A percentile compares a stretch with the other conserved stretches of the same genome.
These are phyloP conservation scores for Teunomyces lycoperdinae DNA, from an alignment of 805 yeast genomes.

Conservation along the genomic window DNA sequence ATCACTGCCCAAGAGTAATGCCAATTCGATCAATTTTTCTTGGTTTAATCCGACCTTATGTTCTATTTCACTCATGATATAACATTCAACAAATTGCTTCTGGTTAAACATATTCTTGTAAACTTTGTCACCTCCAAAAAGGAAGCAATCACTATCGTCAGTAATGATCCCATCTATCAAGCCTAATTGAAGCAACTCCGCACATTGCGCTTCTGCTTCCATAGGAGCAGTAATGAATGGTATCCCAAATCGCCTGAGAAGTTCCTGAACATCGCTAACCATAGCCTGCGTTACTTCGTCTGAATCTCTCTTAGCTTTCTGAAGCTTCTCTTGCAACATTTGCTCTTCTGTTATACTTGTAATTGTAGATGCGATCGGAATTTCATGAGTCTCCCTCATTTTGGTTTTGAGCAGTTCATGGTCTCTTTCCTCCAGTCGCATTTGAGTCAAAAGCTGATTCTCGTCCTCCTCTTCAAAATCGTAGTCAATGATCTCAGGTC, in stretches of 20 bases:
- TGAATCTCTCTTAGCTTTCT: conserved; percentile 76
- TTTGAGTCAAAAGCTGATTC: conserved; percentile 56
- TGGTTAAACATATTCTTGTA: conserved; percentile 95
- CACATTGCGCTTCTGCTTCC: conserved; percentile 99
- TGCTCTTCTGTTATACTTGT: conserved; percentile 46
- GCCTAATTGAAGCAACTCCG: conserved; percentile 61
- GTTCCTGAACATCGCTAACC: conserved; percentile 88
- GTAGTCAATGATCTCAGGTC: conserved; percentile 45
- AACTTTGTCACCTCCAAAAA: conserved; percentile 82
- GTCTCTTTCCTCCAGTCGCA: conserved; percentile 69
- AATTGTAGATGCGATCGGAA: conserved; percentile 17
- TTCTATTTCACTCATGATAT: conserved; percentile 56
- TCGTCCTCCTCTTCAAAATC: conserved; percentile 80
- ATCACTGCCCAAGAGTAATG: conserved; percentile 86
- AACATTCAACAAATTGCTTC: conserved; percentile 86
- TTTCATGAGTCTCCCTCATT: conserved; percentile 19
- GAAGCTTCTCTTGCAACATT: conserved; percentile 56
- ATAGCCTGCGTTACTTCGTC: conserved; percentile 86
- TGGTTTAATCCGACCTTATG: conserved; percentile 64
- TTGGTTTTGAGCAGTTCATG: conserved; percentile 57
- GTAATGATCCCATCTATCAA: conserved; percentile 94
- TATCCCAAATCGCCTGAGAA: conserved; percentile 83
- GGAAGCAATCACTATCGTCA: conserved; percentile 94
- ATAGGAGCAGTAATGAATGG: conserved; percentile 95
- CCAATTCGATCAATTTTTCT: conserved; percentile 69